Percentiles rank a stretch among this genome's conserved stretches.
Conservation (phyloP, 345 rosid genomes). For the Salix udensis region DNA sequence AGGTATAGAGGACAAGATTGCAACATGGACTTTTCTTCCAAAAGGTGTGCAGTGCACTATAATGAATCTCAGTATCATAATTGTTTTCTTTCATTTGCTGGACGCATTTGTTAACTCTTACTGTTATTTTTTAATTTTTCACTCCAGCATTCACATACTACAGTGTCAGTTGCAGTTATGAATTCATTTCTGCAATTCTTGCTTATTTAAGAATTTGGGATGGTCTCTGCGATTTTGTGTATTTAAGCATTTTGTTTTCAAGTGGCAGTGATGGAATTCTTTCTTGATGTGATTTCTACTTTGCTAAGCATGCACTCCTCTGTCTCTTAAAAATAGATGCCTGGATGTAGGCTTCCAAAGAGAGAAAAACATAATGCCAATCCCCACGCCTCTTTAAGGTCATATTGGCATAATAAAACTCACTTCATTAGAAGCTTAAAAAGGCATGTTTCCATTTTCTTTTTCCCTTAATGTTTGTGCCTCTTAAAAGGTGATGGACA, state of each 20-base stretch:
- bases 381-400: too few species aligned
- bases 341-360: background rate
- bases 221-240: background rate
- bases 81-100: background rate
- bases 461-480: background rate
- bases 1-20: slow-evolving; percentile 88
- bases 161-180: background rate
- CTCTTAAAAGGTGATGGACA: background rate
- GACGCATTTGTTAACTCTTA: background rate
- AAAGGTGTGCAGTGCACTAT: slow-evolving; percentile 48
- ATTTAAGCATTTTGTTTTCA: background rate
- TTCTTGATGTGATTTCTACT: background rate
- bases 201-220: background rate
- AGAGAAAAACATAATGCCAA: background rate
- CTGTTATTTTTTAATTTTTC: background rate
- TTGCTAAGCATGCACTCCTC: background rate
- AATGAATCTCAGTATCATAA: background rate
- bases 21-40: slow-evolving; percentile 95
- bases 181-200: background rate
- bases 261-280: background rate
- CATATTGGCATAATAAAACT: background rate
- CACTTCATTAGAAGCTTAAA: too few species aligned
- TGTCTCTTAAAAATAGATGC: background rate
- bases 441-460: background rate
- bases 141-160: background rate